Evolutionary conservation across 768 basidiomycete species (phyloP), one percentile per base, ranked within the genome.

Genomic region (Lanmaoa pseudosensibilis): DNA sequence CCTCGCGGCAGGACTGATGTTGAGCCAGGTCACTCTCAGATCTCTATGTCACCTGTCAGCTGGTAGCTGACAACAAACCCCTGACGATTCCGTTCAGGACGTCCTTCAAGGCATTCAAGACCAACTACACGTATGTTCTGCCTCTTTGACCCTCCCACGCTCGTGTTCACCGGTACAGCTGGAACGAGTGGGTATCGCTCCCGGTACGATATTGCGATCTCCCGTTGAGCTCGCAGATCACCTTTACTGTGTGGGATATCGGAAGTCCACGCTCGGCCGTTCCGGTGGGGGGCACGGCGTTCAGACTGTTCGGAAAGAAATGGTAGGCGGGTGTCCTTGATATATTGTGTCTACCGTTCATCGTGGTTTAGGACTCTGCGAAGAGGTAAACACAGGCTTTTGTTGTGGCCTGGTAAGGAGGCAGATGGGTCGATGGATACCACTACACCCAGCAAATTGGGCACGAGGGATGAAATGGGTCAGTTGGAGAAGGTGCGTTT

Each of bases 231-330:
- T 86, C 94, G 1, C 94, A 97, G 65, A 80, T 99, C 50, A 88
- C 90, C 0, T 90, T 98, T 65, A 98, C 97, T 0, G 88, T 98
- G 8, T 98, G 94, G 91, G 95, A 98, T 67, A 94, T 94, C 56
- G 89, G 86, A 37, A 90, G 91, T 0, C 87, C 93, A 23, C 82
- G 92, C 8, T 77, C 81, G 45, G 86, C 92, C 2, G 78, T 84
- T 18, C 90, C 94, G 7, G 87, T 98, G 5, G 97, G 96, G 32
- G 96, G 95, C 1, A 85, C 94, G 4, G 97, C 94, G 0, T 88
- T 98, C 67, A 80, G 84, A 19, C 65, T 99, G 38, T 99, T 99
- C 72, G 89, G 93, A 15, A 90, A 92, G 83, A 97, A 98, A 77
- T 88, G 89, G 94, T 91, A 57, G 81, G 72, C 1, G 7, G 43